Conservation (phyloP, 140 eudicot species). For the Erigeron philadelphicus region DNA sequence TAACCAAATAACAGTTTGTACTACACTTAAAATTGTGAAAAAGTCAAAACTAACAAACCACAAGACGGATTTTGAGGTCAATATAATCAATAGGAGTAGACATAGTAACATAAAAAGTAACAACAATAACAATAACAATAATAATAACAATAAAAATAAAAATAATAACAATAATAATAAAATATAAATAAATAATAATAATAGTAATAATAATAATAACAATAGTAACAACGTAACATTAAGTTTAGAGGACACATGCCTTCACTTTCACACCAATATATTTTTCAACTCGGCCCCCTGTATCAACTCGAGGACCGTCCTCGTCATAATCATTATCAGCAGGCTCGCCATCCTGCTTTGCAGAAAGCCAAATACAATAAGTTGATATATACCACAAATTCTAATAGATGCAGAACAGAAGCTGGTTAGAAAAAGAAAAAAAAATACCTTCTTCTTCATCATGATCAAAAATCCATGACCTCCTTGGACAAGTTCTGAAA, state of each 20-base stretch:
- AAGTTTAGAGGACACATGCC: constrained; percentile 41
- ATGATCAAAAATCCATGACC: constrained; percentile 89
- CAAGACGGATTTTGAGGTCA: too few species aligned
- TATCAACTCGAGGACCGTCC: constrained; percentile 79
- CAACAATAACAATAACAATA: neutral
- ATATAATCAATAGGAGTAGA: too few species aligned
- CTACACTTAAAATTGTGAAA: too few species aligned
- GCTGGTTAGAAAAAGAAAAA: neutral
- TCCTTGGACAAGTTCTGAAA: constrained; percentile 95
- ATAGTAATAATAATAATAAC: too few species aligned
- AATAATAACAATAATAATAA: too few species aligned
- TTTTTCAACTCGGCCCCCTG: constrained; percentile 89
- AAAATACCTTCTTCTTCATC: constrained; percentile 91
- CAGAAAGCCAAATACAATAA: neutral
- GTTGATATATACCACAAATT: constrained; percentile 10
- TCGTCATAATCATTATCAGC: constrained; percentile 81
- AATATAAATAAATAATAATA: neutral
- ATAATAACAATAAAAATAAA: neutral
- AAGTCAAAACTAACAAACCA: too few species aligned
- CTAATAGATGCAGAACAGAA: neutral
- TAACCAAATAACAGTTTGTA: neutral
- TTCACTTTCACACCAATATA: constrained; percentile 98
- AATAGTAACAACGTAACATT: neutral
- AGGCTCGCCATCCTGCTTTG: constrained; percentile 69
- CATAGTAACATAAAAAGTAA: neutral